A percentile compares a stretch with the other conserved stretches of the same genome.
phyloP scores from a whole-genome alignment of 2,329 filamentous ascomycete genomes.

The Ceratocystis variospora region DNA sequence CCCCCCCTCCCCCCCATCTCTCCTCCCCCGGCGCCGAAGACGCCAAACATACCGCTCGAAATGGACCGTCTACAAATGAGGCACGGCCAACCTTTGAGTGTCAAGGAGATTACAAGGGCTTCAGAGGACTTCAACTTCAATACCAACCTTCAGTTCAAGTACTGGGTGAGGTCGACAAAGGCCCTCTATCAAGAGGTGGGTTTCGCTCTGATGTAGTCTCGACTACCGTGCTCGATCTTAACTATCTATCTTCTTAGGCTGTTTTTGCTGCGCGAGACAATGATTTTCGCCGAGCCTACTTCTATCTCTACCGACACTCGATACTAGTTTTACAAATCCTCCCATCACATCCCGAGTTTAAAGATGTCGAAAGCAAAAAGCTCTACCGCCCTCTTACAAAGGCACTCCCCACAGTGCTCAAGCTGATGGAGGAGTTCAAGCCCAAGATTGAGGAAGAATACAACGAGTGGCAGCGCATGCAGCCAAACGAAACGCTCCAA shows the following conservation, averaged over 20 bases:
- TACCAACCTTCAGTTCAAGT: constrained; percentile 57
- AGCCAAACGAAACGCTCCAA: constrained; percentile 24
- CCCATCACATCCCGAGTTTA: constrained; percentile 60
- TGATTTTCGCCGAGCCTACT: constrained; percentile 76
- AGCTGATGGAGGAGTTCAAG: constrained; percentile 63
- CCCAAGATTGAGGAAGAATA: constrained; percentile 61
- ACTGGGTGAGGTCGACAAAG: constrained; percentile 70
- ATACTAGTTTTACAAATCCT: constrained; percentile 68
- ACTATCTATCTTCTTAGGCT: constrained; percentile 40
- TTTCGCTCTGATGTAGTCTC: background rate
- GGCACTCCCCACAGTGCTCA: constrained; percentile 45
- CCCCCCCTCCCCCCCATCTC: too few relatives aligned
- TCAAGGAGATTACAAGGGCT: constrained; percentile 62
- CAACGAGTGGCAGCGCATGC: constrained; percentile 48
- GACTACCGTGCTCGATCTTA: background rate
- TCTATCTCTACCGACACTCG: constrained; percentile 82
- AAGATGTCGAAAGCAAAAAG: constrained; percentile 48
- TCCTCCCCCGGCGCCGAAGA: too few relatives aligned
- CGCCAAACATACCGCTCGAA: background rate
- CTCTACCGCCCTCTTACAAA: constrained; percentile 42
- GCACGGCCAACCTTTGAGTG: constrained; percentile 33
- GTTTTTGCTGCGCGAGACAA: constrained; percentile 72
- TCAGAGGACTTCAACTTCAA: constrained; percentile 76
- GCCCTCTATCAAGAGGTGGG: constrained; percentile 66
- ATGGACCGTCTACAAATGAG: constrained; percentile 1